Percentiles rank a stretch among this genome's conserved stretches.
These are phyloP conservation scores for Beauveria rudraprayagi DNA, from an alignment of 2,329 filamentous ascomycete genomes.

Conservation along the genomic window DNA sequence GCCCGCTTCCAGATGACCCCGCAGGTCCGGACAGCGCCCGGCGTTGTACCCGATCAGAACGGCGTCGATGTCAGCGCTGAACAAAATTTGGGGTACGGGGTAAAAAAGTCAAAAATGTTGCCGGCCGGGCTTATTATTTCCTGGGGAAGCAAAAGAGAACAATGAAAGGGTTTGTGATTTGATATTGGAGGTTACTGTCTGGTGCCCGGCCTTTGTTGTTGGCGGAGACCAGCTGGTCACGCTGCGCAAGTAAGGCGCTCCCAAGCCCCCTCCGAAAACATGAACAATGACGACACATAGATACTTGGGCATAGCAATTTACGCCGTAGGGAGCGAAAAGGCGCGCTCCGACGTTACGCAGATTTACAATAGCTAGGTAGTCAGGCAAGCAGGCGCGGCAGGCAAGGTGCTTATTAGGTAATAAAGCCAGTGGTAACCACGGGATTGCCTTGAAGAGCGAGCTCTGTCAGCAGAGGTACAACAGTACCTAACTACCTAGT, in stretches of 20 bases:
- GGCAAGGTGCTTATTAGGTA: neutral
- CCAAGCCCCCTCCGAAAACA: conserved; percentile 5
- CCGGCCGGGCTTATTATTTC: no score
- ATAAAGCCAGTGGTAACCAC: neutral
- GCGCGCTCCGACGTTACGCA: no score
- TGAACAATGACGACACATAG: conserved; percentile 1
- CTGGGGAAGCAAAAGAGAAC: no score
- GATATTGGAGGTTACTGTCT: no score
- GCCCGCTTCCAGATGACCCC: neutral
- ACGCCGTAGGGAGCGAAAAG: no score
- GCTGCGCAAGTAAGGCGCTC: neutral
- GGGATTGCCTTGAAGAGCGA: neutral
- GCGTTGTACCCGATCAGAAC: neutral
- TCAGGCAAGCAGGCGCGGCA: no score
- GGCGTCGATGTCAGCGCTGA: no score
- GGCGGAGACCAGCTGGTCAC: neutral
- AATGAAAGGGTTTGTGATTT: no score
- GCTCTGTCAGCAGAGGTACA: neutral
- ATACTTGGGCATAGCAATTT: no score
- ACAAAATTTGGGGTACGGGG: neutral
- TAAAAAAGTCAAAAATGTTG: neutral
- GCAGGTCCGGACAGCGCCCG: neutral
- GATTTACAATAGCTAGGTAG: no score
- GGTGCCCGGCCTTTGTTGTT: no score
- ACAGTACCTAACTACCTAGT: no score